Conservation (phyloP, 2,329 filamentous ascomycete species). For the Ilyonectria destructans region DNA sequence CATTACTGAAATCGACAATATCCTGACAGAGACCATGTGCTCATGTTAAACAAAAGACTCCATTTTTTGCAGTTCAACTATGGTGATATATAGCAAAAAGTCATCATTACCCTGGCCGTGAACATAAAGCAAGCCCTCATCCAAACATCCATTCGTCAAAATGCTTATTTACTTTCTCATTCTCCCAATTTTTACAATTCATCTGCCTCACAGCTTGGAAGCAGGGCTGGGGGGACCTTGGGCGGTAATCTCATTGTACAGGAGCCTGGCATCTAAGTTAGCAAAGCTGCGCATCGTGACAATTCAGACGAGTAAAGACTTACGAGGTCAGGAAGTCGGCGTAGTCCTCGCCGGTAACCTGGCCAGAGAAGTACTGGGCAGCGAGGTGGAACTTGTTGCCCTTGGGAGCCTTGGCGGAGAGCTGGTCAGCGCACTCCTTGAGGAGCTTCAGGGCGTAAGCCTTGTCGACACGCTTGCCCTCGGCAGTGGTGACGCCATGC, state of each 20-base stretch:
- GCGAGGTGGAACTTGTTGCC: constrained; percentile 95
- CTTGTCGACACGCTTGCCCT: constrained; percentile 95
- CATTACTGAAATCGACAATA: too few relatives aligned
- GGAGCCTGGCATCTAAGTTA: constrained; percentile 67
- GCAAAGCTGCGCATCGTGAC: constrained; percentile 21
- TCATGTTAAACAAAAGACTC: neutral
- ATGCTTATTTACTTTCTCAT: constrained; percentile 24
- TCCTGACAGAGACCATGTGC: neutral
- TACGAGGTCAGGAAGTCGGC: constrained; percentile 93
- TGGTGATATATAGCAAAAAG: constrained; percentile 22
- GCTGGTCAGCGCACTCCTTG: constrained; percentile 85
- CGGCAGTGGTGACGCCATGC: constrained; percentile 81
- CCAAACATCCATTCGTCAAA: constrained; percentile 28
- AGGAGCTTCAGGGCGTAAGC: constrained; percentile 89
- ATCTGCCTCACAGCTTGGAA: constrained; percentile 72
- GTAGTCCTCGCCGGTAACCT: constrained; percentile 98
- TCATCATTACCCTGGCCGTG: constrained; percentile 27
- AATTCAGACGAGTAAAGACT: constrained; percentile 55
- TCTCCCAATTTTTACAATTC: constrained; percentile 19
- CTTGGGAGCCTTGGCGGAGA: constrained; percentile 82
- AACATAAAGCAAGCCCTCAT: constrained; percentile 20
- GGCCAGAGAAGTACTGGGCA: constrained; percentile 91
- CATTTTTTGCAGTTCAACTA: constrained; percentile 21
- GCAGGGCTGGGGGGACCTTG: constrained; percentile 74
- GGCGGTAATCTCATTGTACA: constrained; percentile 91